Evolutionary conservation across 768 basidiomycete species (phyloP).

Genomic region (Suillus fuscotomentosus): DNA sequence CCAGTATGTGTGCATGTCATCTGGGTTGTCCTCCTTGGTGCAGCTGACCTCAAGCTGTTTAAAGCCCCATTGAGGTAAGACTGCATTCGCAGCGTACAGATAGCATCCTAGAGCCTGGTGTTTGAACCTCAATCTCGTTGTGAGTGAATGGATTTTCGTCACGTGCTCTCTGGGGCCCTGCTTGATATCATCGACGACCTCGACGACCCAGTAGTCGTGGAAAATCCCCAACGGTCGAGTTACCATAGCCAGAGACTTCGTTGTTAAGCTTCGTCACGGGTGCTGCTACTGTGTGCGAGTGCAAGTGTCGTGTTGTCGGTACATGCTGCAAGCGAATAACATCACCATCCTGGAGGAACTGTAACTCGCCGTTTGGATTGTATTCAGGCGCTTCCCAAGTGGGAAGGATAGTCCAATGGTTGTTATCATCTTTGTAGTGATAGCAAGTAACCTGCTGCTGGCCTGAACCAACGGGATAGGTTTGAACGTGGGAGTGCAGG

Average conservation of each 20-base stretch:
- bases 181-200: conserved; percentile 88
- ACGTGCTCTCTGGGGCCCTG: conserved; percentile 56
- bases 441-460: conserved; percentile 99
- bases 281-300: conserved; percentile 86
- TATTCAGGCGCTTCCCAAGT: conserved; percentile 73
- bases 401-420: conserved; percentile 83
- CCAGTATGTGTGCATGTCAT: conserved; percentile 90
- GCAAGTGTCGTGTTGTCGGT: conserved; percentile 86
- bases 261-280: conserved; percentile 86
- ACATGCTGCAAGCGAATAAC: conserved; percentile 78
- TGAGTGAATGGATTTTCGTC: conserved; percentile 81
- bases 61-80: conserved; percentile 98
- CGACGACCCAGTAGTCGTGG: conserved; percentile 90
- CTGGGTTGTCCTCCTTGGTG: conserved; percentile 80
- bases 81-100: conserved; percentile 81
- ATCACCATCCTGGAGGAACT: conserved; percentile 75
- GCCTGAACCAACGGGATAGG: conserved; percentile 84
- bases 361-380: conserved; percentile 62
- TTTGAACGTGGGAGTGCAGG: conserved; percentile 95
- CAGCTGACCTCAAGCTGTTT: conserved; percentile 98
- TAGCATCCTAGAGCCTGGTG: conserved; percentile 84
- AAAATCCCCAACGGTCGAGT: conserved; percentile 81
- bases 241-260: conserved; percentile 95
- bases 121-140: conserved; percentile 83
- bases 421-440: conserved; percentile 99